Evolutionary conservation across 257 asterid genomes (phyloP).

Genomic region (Eustoma russellianum): DNA sequence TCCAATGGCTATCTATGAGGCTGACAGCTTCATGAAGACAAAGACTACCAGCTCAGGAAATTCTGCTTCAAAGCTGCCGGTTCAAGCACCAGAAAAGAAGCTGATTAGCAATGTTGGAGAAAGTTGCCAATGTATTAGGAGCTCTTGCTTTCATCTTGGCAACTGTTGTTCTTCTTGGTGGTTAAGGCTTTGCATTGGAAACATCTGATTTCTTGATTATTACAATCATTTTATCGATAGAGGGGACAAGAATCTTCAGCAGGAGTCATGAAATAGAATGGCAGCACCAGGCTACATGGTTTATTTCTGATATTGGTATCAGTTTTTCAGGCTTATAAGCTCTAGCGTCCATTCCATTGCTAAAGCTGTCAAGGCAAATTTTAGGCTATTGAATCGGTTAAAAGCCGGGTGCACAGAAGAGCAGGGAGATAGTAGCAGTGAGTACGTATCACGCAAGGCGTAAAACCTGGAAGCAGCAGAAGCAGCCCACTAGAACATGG

Average conservation of each 20-base stretch:
- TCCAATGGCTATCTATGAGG: conserved; percentile 27
- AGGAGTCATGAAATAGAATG: conserved; percentile 92
- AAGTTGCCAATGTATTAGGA: conserved; percentile 75
- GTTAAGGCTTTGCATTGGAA: conserved; percentile 70
- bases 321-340: conserved; percentile 47
- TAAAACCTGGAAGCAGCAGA: too few species aligned
- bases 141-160: conserved; percentile 96
- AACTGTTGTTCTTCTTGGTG: conserved; percentile 93
- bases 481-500: conserved; percentile 43
- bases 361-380: conserved; percentile 16
- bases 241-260: conserved; percentile 77
- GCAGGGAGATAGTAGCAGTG: conserved; percentile 22
- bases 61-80: conserved; percentile 15
- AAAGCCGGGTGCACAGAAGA: conserved; percentile 8
- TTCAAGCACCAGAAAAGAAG: conserved; percentile 76
- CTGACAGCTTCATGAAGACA: conserved; percentile 28
- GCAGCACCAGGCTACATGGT: conserved; percentile 96
- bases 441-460: too few species aligned
- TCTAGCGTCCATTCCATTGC: conserved; percentile 32
- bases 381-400: conserved; percentile 12
- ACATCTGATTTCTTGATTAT: conserved; percentile 90
- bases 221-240: conserved; percentile 64
- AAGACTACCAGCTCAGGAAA: conserved; percentile 25
- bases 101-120: conserved; percentile 84
- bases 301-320: conserved; percentile 62